phyloP scores from a whole-genome alignment of 2,329 filamentous ascomycete species.

The Didymella arachidicola region DNA sequence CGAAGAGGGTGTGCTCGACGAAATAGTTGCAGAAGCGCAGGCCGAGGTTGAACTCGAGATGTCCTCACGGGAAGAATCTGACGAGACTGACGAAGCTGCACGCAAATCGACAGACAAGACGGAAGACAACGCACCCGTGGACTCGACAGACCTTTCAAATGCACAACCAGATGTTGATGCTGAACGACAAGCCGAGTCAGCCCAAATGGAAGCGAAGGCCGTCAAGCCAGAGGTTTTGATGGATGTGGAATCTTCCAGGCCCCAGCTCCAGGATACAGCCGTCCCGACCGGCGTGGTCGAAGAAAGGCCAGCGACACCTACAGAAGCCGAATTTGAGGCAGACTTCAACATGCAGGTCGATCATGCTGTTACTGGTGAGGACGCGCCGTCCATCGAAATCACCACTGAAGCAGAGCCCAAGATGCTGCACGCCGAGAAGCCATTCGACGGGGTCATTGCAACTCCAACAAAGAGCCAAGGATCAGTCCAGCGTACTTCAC shows the following conservation, averaged over 20 bases:
- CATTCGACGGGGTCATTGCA: slow-evolving; percentile 34
- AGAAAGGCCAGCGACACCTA: slow-evolving; percentile 2
- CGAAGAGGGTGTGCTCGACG: slow-evolving; percentile 6
- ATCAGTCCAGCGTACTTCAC: slow-evolving; percentile 33
- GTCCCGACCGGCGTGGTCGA: background rate
- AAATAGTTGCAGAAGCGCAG: slow-evolving; percentile 1
- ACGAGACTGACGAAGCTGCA: background rate
- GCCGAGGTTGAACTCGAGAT: background rate
- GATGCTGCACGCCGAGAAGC: slow-evolving; percentile 36
- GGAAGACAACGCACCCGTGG: background rate
- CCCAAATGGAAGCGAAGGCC: background rate
- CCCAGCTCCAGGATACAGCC: background rate
- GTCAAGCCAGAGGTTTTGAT: background rate
- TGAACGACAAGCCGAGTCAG: background rate
- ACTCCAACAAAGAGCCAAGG: slow-evolving; percentile 30
- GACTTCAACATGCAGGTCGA: slow-evolving; percentile 3
- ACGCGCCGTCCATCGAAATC: slow-evolving; percentile 30
- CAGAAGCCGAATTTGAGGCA: slow-evolving; percentile 9
- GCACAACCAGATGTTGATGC: background rate
- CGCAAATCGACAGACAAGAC: background rate
- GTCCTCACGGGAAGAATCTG: background rate
- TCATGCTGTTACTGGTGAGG: background rate
- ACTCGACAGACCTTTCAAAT: background rate
- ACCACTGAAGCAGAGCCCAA: slow-evolving; percentile 41
- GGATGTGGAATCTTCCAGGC: background rate